A percentile compares a stretch with the other conserved stretches of the same genome.
These are phyloP conservation scores for Cladorrhinum samala DNA, from an alignment of 495 filamentous ascomycete genomes.

Conservation along the genomic window DNA sequence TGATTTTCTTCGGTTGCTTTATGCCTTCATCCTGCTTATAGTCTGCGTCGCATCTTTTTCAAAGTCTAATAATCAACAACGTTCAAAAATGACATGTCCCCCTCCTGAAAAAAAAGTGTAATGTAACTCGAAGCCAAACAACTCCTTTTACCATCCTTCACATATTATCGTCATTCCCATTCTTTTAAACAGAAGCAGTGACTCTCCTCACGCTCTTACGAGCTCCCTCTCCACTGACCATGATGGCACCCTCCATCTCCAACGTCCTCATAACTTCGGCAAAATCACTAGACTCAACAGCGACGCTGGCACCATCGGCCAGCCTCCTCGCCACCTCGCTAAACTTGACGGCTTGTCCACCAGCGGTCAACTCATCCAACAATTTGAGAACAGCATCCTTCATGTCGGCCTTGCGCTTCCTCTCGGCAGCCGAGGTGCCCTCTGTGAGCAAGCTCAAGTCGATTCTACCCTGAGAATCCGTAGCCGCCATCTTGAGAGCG, in stretches of 20 bases:
- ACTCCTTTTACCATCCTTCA: neutral
- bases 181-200: slow-evolving; percentile 36
- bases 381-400: slow-evolving; percentile 69
- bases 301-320: slow-evolving; percentile 66
- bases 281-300: slow-evolving; percentile 72
- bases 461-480: slow-evolving; percentile 88
- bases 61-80: no score
- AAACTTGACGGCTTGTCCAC: slow-evolving; percentile 65
- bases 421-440: slow-evolving; percentile 77
- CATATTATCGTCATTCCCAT: neutral
- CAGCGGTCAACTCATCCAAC: slow-evolving; percentile 71
- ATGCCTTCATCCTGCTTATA: no score
- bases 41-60: no score
- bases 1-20: no score
- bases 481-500: slow-evolving; percentile 95
- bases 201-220: slow-evolving; percentile 78
- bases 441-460: slow-evolving; percentile 95
- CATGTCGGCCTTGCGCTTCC: slow-evolving; percentile 72
- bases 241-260: slow-evolving; percentile 79
- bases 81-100: no score
- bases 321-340: slow-evolving; percentile 67
- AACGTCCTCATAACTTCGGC: slow-evolving; percentile 68
- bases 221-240: slow-evolving; percentile 77
- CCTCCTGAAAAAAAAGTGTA: no score
- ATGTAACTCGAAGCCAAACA: no score